Evolutionary conservation across 2,329 filamentous ascomycete species (phyloP).

Genomic region (Keithomyces neogunnii): DNA sequence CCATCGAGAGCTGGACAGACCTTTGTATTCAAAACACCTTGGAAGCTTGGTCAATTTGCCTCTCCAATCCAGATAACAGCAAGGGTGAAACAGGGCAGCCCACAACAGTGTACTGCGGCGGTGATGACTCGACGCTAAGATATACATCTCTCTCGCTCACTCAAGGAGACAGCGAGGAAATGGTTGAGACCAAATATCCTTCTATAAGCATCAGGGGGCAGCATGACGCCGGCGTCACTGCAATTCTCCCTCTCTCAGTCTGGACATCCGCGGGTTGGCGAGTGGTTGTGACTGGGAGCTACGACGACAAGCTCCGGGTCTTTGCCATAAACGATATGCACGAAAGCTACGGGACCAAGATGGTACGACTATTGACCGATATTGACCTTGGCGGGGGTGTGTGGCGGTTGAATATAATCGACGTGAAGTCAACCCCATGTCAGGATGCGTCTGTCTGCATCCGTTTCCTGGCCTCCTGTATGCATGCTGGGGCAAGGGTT

Average conservation of each 20-base stretch:
- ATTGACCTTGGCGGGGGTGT: conserved; percentile 69
- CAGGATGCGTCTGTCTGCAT: conserved; percentile 20
- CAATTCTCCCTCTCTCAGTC: conserved; percentile 63
- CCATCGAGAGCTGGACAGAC: conserved; percentile 23
- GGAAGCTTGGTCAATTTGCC: conserved; percentile 68
- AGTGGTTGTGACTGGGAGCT: conserved; percentile 77
- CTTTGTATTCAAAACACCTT: conserved; percentile 43
- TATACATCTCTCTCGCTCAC: conserved; percentile 28
- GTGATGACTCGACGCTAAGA: conserved; percentile 62
- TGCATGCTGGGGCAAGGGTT: conserved; percentile 80
- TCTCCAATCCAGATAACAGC: conserved; percentile 30
- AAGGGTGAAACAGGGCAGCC: conserved; percentile 14
- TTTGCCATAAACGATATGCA: conserved; percentile 40
- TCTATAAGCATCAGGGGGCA: conserved; percentile 29
- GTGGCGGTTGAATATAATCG: conserved; percentile 69
- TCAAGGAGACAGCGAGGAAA: conserved; percentile 8
- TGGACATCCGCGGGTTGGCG: conserved; percentile 33
- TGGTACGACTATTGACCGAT: conserved; percentile 50
- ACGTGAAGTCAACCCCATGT: conserved; percentile 11
- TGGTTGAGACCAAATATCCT: conserved; percentile 7
- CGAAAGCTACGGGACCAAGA: conserved; percentile 30
- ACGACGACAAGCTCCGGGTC: conserved; percentile 76
- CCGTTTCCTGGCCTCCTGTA: conserved; percentile 75
- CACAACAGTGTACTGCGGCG: conserved; percentile 55
- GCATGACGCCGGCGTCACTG: conserved; percentile 79